A percentile compares a stretch with the other conserved stretches of the same genome.
Evolutionary conservation across 257 asterid species (phyloP).

Genomic region (Rubia yunnanensis): DNA sequence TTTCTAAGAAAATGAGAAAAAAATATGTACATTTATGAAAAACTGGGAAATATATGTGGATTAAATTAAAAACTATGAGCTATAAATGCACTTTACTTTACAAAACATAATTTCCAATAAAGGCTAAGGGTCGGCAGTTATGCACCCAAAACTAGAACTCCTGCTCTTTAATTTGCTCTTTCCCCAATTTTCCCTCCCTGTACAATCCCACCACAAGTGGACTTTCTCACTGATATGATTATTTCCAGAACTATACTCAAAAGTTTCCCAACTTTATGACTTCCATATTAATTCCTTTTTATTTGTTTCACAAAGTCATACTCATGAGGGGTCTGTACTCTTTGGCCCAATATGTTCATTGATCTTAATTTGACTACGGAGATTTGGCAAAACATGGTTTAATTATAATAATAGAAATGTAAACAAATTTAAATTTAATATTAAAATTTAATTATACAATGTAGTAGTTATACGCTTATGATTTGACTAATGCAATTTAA

Average conservation of each 20-base stretch:
- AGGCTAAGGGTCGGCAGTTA: conserved; percentile 23
- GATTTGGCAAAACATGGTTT: too few species aligned
- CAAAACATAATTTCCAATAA: conserved; percentile 27
- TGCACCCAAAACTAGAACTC: conserved; percentile 25
- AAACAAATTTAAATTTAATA: too few species aligned
- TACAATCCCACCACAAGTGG: conserved; percentile 6
- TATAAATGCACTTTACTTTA: too few species aligned
- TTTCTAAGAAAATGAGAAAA: too few species aligned
- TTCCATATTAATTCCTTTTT: not conserved
- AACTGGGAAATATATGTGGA: too few species aligned
- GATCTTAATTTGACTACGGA: not conserved
- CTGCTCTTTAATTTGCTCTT: not conserved
- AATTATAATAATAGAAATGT: too few species aligned
- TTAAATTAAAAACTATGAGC: too few species aligned
- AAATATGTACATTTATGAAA: too few species aligned
- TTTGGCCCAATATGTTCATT: not conserved
- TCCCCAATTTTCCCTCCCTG: not conserved
- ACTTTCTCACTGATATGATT: not conserved
- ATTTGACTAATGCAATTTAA: too few species aligned
- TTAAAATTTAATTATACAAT: too few species aligned
- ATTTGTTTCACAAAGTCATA: not conserved
- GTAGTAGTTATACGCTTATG: too few species aligned
- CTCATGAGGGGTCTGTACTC: too few species aligned
- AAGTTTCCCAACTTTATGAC: conserved; percentile 4
- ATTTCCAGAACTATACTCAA: not conserved